Evolutionary conservation across 768 basidiomycete species (phyloP), one percentile per base, ranked within the genome.

Genomic region (Rhodosporidiobolus sp.): DNA sequence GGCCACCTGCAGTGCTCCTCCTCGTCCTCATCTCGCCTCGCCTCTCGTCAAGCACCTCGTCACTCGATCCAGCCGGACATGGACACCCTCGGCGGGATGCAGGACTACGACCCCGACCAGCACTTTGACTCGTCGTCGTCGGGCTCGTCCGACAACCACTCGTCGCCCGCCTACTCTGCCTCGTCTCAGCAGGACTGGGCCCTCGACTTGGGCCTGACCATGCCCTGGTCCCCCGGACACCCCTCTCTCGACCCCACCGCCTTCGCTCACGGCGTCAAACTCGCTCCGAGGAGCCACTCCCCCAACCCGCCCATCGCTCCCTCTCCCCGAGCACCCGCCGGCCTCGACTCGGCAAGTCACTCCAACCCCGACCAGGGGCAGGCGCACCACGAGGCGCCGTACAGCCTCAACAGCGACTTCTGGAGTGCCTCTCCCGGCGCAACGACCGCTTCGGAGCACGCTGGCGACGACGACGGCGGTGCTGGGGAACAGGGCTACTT

Each of bases 61-160:
- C 30, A 32, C 53, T 2, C 52, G 45, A 17, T 26, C 6, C 32
- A 34, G 30, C 12, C 35, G 26, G n/a, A 20, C 3, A 69, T 69
- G 67, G 67, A 69, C 46, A 55, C 34, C 61, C 53, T 63, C 19
- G 46, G n/a, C 7, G n/a, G 34, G 38, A 10, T 10, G 26, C 69
- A 57, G 4, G 61, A 43, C 16, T 30, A 52, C 61, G 55, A 56
- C 50, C 61, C 48, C 17, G 63, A 53, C 57, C 46, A 24, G 11
- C 54, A 72, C 38, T 57, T 67, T 20, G 71, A 72, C 49, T 67
- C 65, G 64, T 72, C 70, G 26, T 67, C 65, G 30, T 57, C 54
- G 22, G 62, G 69, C 56, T 58, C 26, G 14, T 12, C 26, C 20
- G 58, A 46, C 28, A 17, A 49, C 45, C 65, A 63, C 66, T 64